Percentiles rank a stretch among this genome's conserved stretches.
Evolutionary conservation across 2,329 filamentous ascomycete genomes (phyloP).

Genomic region (Fusarium papillatum): DNA sequence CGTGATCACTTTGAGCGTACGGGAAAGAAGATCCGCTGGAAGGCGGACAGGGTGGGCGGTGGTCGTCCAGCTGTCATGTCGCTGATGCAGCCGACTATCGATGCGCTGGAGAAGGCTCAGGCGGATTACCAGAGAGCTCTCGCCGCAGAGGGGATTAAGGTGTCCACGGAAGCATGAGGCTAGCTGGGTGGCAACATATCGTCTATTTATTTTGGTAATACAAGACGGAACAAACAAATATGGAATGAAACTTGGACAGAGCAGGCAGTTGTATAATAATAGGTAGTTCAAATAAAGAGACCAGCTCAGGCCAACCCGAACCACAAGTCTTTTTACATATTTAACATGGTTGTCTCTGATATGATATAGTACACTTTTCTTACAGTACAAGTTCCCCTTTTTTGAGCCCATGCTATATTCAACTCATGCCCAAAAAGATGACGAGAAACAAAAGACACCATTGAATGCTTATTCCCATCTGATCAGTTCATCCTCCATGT

Average conservation of each 20-base stretch:
- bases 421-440: conserved; percentile 5
- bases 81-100: conserved; percentile 81
- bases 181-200: not conserved
- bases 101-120: conserved; percentile 78
- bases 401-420: conserved; percentile 4
- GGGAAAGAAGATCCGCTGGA: conserved; percentile 79
- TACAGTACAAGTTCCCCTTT: conserved; percentile 28
- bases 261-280: not conserved
- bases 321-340: not conserved
- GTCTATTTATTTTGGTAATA: not conserved
- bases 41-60: conserved; percentile 77
- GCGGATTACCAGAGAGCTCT: conserved; percentile 80
- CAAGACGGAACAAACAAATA: not conserved
- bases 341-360: conserved; percentile 10
- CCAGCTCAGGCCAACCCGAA: not conserved
- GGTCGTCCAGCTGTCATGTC: conserved; percentile 82
- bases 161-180: conserved; percentile 57
- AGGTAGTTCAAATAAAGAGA: not conserved
- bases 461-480: conserved; percentile 7
- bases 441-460: not conserved
- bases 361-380: conserved; percentile 33
- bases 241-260: not conserved
- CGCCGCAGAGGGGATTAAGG: conserved; percentile 70
- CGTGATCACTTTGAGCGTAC: conserved; percentile 79
- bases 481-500: conserved; percentile 9